Conservation (phyloP, 495 filamentous ascomycete species). For the Annulohypoxylon stygium region DNA sequence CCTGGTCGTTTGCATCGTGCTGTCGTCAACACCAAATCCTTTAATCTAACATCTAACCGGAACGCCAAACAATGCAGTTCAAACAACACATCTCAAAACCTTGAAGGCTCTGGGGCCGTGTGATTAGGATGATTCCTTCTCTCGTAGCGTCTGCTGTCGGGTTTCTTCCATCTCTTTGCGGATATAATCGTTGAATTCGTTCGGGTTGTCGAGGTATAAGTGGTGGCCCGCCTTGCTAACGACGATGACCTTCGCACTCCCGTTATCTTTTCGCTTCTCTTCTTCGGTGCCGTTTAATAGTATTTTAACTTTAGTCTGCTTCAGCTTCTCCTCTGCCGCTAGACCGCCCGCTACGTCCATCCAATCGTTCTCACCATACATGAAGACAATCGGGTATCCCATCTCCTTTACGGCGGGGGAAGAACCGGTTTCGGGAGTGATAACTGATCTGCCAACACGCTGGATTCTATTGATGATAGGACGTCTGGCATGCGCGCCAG, state of each 20-base stretch:
- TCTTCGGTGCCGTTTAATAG: constrained; percentile 72
- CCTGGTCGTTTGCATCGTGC: constrained; percentile 23
- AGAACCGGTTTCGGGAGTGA: constrained; percentile 55
- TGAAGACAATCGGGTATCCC: constrained; percentile 86
- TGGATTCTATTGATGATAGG: constrained; percentile 89
- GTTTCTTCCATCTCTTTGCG: constrained; percentile 82
- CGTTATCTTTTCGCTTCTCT: constrained; percentile 78
- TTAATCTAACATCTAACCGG: constrained; percentile 30
- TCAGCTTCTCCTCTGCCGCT: constrained; percentile 83
- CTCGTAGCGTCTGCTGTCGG: constrained; percentile 39
- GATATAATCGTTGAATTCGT: constrained; percentile 88
- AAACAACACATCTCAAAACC: constrained; percentile 14
- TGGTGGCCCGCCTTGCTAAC: constrained; percentile 91
- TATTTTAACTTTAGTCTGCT: constrained; percentile 71
- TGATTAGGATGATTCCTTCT: constrained; percentile 7
- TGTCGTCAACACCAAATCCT: constrained; percentile 8
- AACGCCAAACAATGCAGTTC: constrained; percentile 41
- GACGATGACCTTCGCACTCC: constrained; percentile 85
- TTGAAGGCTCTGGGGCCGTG: background rate
- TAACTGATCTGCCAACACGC: constrained; percentile 79
- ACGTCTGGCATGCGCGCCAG: constrained; percentile 90
- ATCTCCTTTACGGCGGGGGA: constrained; percentile 67
- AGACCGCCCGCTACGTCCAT: constrained; percentile 93
- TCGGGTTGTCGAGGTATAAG: constrained; percentile 88
- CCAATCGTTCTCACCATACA: constrained; percentile 99